Percentiles rank a stretch among this genome's conserved stretches.
Evolutionary conservation across 2,329 filamentous ascomycete species (phyloP).

Genomic region (Colletotrichum sp.): DNA sequence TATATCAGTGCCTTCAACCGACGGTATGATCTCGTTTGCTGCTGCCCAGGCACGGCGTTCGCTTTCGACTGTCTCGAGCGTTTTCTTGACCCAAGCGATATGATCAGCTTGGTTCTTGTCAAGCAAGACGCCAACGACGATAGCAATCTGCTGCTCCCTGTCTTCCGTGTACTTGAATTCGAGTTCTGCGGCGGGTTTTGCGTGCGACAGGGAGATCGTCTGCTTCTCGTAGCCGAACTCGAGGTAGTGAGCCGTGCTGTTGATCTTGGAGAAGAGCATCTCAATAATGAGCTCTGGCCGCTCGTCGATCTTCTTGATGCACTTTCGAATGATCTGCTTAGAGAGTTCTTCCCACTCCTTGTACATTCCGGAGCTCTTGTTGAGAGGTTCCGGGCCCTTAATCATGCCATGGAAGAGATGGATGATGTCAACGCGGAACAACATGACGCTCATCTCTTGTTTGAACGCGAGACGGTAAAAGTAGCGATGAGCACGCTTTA

Average conservation of each 20-base stretch:
- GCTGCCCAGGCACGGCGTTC: slow-evolving; percentile 81
- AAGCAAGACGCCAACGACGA: slow-evolving; percentile 80
- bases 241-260: slow-evolving; percentile 81
- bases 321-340: slow-evolving; percentile 81
- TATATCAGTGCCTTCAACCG: slow-evolving; percentile 29
- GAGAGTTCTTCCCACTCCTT: slow-evolving; percentile 92
- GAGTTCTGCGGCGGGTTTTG: slow-evolving; percentile 78
- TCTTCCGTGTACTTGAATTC: slow-evolving; percentile 79
- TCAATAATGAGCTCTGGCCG: slow-evolving; percentile 87
- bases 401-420: slow-evolving; percentile 89
- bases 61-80: slow-evolving; percentile 69
- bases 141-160: slow-evolving; percentile 74
- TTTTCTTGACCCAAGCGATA: slow-evolving; percentile 81
- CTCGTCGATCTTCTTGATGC: slow-evolving; percentile 84
- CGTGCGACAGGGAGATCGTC: slow-evolving; percentile 62
- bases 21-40: slow-evolving; percentile 66
- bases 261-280: slow-evolving; percentile 93
- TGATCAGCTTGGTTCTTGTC: slow-evolving; percentile 80
- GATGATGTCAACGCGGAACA: slow-evolving; percentile 92
- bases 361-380: slow-evolving; percentile 69
- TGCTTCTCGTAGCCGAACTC: slow-evolving; percentile 91
- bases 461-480: slow-evolving; percentile 96
- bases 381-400: slow-evolving; percentile 81
- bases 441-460: slow-evolving; percentile 85
- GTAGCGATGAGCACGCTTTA: slow-evolving; percentile 92